Base-by-base conservation (phyloP, 768 basidiomycete species). In the Mrakia blollopis region DNA sequence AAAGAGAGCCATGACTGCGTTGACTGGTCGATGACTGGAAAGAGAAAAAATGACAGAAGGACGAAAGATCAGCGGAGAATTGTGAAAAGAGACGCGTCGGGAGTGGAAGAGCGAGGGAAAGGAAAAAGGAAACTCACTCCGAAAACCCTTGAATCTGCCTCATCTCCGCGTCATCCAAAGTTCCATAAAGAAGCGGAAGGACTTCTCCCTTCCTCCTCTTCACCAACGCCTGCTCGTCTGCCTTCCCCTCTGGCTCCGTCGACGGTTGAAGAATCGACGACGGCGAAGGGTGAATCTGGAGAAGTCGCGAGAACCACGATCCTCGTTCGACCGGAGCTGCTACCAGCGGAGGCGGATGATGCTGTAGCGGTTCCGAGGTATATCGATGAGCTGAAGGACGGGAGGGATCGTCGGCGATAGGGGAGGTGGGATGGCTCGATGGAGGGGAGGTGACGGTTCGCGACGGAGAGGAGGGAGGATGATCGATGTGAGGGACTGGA, bases 81-180 rank as follows among this genome's bases (percentile, higher is more conserved):
- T 30, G 35, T 16, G 14, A 11, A 14, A 44, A 44, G 14, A 44
- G 65, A 37, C 65, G 41, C 35, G 65, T 35, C 35, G 1, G 11
- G 41, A 39, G n/a, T n/a, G 35, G 14, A 37, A 35, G 21, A 69
- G 7, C 23, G 52, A 28, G n/a, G n/a, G n/a, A n/a, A n/a, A n/a
- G n/a, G n/a, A n/a, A n/a, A n/a, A n/a, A n/a, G n/a, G n/a, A n/a
- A n/a, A 57, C 57, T 57, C 28, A 57, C 57, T 72, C 71, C 25
- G 62, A 65, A 47, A 50, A 67, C 47, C 76, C 76, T 37, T 77
- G 71, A 32, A 77, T 71, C 25, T 37, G 28, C 30, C 54, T 47
- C 76, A 77, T 77, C 35, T 77, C 76, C 50, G 61, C 57, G 25
- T 77, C 76, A 5, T 60, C 35, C 32, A 77, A 30, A 39, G 76